Conservation (phyloP, 805 yeast species). For the Candida namnaoensis region DNA sequence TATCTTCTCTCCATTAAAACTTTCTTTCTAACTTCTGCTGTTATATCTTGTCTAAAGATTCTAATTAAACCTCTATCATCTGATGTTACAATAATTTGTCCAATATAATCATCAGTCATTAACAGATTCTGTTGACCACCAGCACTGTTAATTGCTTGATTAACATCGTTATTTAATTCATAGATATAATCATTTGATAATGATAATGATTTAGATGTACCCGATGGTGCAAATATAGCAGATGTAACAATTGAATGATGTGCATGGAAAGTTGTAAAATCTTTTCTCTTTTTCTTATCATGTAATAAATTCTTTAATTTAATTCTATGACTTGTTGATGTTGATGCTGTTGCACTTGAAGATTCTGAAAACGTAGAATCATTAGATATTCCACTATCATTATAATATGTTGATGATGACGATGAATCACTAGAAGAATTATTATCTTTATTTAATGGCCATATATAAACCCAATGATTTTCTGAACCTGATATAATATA, state of each 20-base stretch:
- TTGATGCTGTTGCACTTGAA: background rate
- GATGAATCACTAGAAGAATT: no score
- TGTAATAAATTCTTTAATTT: slow-evolving; percentile 2
- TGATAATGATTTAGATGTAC: slow-evolving; percentile 54
- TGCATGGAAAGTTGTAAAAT: slow-evolving; percentile 68
- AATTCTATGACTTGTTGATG: background rate
- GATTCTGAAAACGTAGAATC: slow-evolving; percentile 3
- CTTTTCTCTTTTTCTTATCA: slow-evolving; percentile 37
- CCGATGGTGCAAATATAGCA: slow-evolving; percentile 70
- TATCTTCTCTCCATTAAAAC: slow-evolving; percentile 16
- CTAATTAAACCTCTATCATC: slow-evolving; percentile 68
- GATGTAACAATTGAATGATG: slow-evolving; percentile 67
- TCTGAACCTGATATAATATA: slow-evolving; percentile 76
- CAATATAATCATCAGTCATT: slow-evolving; percentile 22
- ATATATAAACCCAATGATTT: slow-evolving; percentile 78
- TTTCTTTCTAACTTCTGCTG: slow-evolving; percentile 34
- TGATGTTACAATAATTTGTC: slow-evolving; percentile 59
- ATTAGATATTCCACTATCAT: no score
- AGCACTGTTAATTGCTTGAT: slow-evolving; percentile 8
- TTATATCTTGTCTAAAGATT: slow-evolving; percentile 75
- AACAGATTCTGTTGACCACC: slow-evolving; percentile 6
- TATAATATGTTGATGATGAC: no score
- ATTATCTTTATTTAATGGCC: slow-evolving; percentile 51
- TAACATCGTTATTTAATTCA: slow-evolving; percentile 37
- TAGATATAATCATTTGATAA: slow-evolving; percentile 74